Evolutionary conservation across 371 early-diverging fungal genomes (phyloP).

Genomic region (Mortierella polycephala): DNA sequence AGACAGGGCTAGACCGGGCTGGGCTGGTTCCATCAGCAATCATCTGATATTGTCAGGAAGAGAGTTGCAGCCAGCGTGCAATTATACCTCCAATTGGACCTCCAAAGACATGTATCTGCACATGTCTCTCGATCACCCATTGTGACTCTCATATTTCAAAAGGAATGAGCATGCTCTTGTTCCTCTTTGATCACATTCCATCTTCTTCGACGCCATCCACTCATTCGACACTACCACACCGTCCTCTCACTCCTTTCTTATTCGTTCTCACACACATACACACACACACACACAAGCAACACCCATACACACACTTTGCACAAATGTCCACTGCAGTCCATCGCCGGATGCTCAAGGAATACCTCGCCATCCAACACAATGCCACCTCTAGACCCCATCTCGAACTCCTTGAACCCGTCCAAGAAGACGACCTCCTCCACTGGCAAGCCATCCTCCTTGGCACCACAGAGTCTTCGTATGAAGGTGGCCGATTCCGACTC

Average conservation of each 20-base stretch:
- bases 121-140: too few relatives aligned
- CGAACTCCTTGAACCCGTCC: constrained; percentile 65
- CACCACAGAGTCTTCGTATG: constrained; percentile 86
- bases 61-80: too few relatives aligned
- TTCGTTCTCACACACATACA: neutral
- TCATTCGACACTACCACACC: too few relatives aligned
- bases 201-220: too few relatives aligned
- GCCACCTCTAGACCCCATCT: constrained; percentile 66
- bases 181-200: too few relatives aligned
- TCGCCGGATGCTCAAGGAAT: constrained; percentile 71
- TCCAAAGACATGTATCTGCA: too few relatives aligned
- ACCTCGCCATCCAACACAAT: constrained; percentile 68
- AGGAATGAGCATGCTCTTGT: too few relatives aligned
- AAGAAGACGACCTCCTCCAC: constrained; percentile 82
- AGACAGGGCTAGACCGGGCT: too few relatives aligned
- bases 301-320: neutral
- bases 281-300: neutral
- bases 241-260: constrained; percentile 1
- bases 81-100: too few relatives aligned
- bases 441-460: constrained; percentile 93
- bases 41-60: too few relatives aligned
- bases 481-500: constrained; percentile 73
- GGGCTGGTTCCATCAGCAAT: too few relatives aligned
- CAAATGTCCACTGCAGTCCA: constrained; percentile 60
- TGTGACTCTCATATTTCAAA: too few relatives aligned